Percentiles rank a stretch among this genome's conserved stretches.
phyloP scores from a whole-genome alignment of 371 early-diverging fungal species.

The Mortierella sp. region DNA sequence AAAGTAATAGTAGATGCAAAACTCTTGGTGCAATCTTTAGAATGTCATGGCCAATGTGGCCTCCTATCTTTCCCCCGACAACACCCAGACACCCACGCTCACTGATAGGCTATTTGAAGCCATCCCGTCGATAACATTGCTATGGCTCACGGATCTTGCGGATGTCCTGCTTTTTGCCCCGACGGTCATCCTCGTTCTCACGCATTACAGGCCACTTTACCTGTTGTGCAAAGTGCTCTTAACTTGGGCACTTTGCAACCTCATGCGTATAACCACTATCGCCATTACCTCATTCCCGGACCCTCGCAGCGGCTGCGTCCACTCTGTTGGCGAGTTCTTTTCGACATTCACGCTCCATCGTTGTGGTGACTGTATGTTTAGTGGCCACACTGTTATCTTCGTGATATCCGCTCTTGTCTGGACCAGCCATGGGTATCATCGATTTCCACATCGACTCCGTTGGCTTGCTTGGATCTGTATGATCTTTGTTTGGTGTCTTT shows the following conservation, averaged over 20 bases:
- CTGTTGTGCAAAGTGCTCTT: conserved; percentile 59
- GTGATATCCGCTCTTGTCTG: conserved; percentile 65
- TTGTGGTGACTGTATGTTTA: conserved; percentile 69
- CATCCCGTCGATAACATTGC: conserved; percentile 57
- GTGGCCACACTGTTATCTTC: conserved; percentile 69
- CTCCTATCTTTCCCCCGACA: conserved; percentile 62
- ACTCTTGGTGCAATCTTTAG: conserved; percentile 15
- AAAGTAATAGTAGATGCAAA: not conserved
- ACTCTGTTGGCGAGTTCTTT: conserved; percentile 61
- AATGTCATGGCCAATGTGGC: conserved; percentile 73
- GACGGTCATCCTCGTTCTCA: conserved; percentile 56
- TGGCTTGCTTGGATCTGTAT: conserved; percentile 54
- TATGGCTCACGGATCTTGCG: conserved; percentile 69
- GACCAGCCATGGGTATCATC: conserved; percentile 60
- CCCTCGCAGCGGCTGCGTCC: conserved; percentile 64
- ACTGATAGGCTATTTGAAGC: conserved; percentile 64
- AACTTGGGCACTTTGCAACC: conserved; percentile 61
- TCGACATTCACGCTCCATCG: conserved; percentile 63
- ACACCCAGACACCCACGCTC: conserved; percentile 57
- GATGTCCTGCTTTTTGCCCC: conserved; percentile 65
- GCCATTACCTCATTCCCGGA: conserved; percentile 72
- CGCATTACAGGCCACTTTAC: conserved; percentile 62
- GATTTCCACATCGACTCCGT: conserved; percentile 26
- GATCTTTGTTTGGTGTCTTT: conserved; percentile 55
- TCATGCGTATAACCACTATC: conserved; percentile 68